Conservation (phyloP, 768 basidiomycete genomes). For the Hericium erinaceus region DNA sequence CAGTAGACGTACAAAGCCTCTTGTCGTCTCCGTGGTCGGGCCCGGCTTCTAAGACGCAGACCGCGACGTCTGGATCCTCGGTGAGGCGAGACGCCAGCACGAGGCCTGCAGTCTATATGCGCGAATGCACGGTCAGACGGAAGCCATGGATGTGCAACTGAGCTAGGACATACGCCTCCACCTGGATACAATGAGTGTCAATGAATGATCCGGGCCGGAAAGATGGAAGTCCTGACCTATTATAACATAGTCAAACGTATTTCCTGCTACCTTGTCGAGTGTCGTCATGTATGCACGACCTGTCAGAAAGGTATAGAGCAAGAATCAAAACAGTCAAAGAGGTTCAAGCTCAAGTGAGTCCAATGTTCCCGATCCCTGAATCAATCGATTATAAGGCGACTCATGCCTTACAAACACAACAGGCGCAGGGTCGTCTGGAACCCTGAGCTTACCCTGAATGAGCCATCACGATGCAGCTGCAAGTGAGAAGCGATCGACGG, state of each 20-base stretch:
- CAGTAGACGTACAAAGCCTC: slow-evolving; percentile 1
- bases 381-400: no score
- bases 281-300: no score
- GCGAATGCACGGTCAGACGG: neutral
- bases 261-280: neutral
- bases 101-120: slow-evolving; percentile 8
- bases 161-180: neutral
- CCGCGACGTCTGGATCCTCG: slow-evolving; percentile 9
- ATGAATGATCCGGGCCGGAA: neutral
- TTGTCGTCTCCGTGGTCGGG: slow-evolving; percentile 4
- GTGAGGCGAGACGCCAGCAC: slow-evolving; percentile 12
- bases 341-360: no score
- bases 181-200: neutral
- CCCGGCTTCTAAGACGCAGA: slow-evolving; percentile 12
- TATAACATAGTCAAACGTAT: neutral
- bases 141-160: neutral
- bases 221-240: neutral
- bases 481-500: no score
- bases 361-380: no score
- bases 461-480: no score
- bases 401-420: no score
- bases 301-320: no score
- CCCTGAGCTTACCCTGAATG: no score
- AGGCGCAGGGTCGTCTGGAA: no score
- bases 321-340: no score